phyloP scores from a whole-genome alignment of 2,329 filamentous ascomycete species.

The Aspergillus melleus region DNA sequence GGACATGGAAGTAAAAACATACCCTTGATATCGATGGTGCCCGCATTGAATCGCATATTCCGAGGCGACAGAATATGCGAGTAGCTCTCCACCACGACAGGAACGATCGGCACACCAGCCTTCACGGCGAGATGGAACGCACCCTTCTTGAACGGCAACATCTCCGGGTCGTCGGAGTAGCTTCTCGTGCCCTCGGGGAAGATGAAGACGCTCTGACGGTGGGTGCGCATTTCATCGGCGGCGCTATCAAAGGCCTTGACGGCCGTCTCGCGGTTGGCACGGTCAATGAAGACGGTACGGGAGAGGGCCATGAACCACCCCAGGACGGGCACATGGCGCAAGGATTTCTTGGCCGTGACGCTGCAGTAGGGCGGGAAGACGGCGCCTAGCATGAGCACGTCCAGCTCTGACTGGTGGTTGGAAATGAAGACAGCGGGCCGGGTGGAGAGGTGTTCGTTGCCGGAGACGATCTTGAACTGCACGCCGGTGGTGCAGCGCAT shows the following conservation, averaged over 20 bases:
- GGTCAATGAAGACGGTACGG: slow-evolving; percentile 93
- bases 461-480: slow-evolving; percentile 69
- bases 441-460: slow-evolving; percentile 62
- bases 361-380: slow-evolving; percentile 91
- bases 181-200: slow-evolving; percentile 83
- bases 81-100: slow-evolving; percentile 79
- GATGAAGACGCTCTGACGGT: slow-evolving; percentile 62
- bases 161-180: slow-evolving; percentile 75
- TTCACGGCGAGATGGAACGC: slow-evolving; percentile 95
- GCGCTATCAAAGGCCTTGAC: slow-evolving; percentile 83
- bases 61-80: slow-evolving; percentile 69
- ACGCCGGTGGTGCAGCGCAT: slow-evolving; percentile 78
- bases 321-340: slow-evolving; percentile 78
- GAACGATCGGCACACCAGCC: slow-evolving; percentile 89
- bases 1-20: slow-evolving; percentile 21
- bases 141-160: slow-evolving; percentile 98
- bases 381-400: slow-evolving; percentile 84
- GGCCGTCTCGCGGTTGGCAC: slow-evolving; percentile 78
- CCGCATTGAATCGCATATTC: slow-evolving; percentile 64
- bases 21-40: slow-evolving; percentile 75
- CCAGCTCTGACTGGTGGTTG: slow-evolving; percentile 95
- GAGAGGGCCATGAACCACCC: slow-evolving; percentile 93
- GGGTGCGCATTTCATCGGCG: slow-evolving; percentile 71
- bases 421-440: slow-evolving; percentile 88
- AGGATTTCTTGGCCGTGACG: slow-evolving; percentile 85